Base-by-base conservation (phyloP, 2,329 filamentous ascomycete species). In the Penicillium brevicompactum region DNA sequence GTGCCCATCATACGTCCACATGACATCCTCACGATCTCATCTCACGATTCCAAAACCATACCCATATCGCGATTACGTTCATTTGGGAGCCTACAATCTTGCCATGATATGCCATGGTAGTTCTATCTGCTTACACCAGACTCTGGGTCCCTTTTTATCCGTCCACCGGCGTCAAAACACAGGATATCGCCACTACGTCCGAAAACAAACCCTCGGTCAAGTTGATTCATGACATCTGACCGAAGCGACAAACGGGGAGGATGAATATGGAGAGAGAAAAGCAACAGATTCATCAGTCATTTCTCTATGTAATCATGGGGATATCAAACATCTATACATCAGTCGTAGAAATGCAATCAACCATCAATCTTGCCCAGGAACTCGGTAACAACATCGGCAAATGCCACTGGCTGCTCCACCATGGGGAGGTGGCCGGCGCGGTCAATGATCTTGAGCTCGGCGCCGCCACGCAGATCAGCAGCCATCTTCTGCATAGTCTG, bases 351-450 rank as follows among this genome's bases (percentile, higher is more conserved):
- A 52, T 40, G 30, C 44, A 56, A 46, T 53, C 45, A 64, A 40
- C 51, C 60, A 53, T 65, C 63, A 40, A 66, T 60, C 55, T 66
- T 63, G 42, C 57, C 42, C 46, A 90, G 62, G 59, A 89, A 90
- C 8, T 71, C 76, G 41, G 78, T 75, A 2, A 93, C 78, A 44
- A 84, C 84, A 27, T 82, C 76, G 69, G 87, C 87, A 69, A 92
- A 92, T 4, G 81, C 85, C 53, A 79, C 74, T 0, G 89, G 87
- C 61, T 85, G 83, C 74, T 95, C 91, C 46, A 86, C 86, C 90
- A 95, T 95, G 0, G 91, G 91, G 66, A 96, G 74, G 76, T 96
- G 91, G 0, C 91, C 91, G 0, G 90, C 86, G 8, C 81, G 77
- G 0, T 89, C 83, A 9, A 95, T 83, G 54, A 89, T 73, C 69